Base-by-base conservation (phyloP, 257 asterid genomes). In the Echites panduratus region DNA sequence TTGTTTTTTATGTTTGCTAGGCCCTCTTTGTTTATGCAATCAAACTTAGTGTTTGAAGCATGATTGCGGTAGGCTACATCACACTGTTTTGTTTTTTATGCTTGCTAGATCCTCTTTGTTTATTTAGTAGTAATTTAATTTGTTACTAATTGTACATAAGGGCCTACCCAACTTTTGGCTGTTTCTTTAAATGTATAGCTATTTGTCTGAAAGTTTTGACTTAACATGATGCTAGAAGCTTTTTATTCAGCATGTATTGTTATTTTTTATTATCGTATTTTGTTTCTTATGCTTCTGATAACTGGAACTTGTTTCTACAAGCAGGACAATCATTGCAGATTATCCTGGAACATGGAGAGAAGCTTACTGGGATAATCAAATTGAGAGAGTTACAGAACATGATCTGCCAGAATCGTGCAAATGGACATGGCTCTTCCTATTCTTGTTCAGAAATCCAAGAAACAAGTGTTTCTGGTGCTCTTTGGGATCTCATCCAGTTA, bases 401-500 rank as follows among this genome's bases (percentile, higher is more conserved):
- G 24, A 79, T 85, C 70, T 87, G 87, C 80, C 96, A 93, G 82
- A 77, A 82, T 73, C 88, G 71, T 80, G 81, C 86, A 79, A 69
- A 87, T 75, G 85, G 77, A 74, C 73, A 64, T 77, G 90, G 81
- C 49, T 75, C 93, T 59, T 74, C 92, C 69, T 81, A 73, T 77
- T 82, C 86, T 71, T 79, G 78, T 79, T 85, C 96, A 64, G 89
- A 85, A 80, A 67, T 75, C 80, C 87, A 76, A 24, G 75, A 84
- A 77, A 32, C 38, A 32, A 32, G 38, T 32, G 38, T 32, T 32
- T 82, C 96, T 75, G 96, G 96, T 72, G 90, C 97, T 80, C 92
- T 91, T 58, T 94, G 99, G 99, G 97, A 89, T 85, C 93, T 94
- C 70, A 89, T 91, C 74, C 99, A 94, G 80, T 80, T 91, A 79